Conservation (phyloP, 1,139 yeast species). For the Magnusiomyces fungicola region DNA sequence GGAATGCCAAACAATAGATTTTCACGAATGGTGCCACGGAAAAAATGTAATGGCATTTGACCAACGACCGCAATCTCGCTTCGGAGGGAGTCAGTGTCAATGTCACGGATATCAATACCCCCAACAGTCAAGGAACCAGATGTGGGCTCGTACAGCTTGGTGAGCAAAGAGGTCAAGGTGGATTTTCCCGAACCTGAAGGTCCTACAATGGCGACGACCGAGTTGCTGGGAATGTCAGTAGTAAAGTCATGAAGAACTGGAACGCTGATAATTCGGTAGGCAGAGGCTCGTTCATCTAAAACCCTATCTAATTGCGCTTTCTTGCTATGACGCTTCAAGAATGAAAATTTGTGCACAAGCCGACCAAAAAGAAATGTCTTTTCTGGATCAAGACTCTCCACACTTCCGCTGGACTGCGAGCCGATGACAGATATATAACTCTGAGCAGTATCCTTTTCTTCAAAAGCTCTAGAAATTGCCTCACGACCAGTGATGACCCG, state of each 20-base stretch:
- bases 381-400: too few species aligned
- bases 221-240: constrained; percentile 50
- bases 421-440: too few species aligned
- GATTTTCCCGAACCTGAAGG: constrained; percentile 91
- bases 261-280: constrained; percentile 6
- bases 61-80: constrained; percentile 69
- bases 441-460: constrained; percentile 1
- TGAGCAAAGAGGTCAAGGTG: constrained; percentile 60
- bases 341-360: not conserved
- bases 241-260: constrained; percentile 20
- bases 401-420: too few species aligned
- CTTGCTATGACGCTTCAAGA: not conserved
- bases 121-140: constrained; percentile 60
- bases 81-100: constrained; percentile 58
- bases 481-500: not conserved
- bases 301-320: not conserved
- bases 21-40: constrained; percentile 69
- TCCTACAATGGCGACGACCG: constrained; percentile 78
- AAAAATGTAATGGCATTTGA: constrained; percentile 68
- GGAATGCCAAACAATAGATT: constrained; percentile 61
- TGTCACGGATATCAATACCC: constrained; percentile 47
- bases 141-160: constrained; percentile 52
- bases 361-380: not conserved
- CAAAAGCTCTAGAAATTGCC: not conserved
- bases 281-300: constrained; percentile 1